Percentiles rank a stretch among this genome's conserved stretches.
Evolutionary conservation across 2,329 filamentous ascomycete species (phyloP).

Genomic region (Tolypocladium endophyticum): DNA sequence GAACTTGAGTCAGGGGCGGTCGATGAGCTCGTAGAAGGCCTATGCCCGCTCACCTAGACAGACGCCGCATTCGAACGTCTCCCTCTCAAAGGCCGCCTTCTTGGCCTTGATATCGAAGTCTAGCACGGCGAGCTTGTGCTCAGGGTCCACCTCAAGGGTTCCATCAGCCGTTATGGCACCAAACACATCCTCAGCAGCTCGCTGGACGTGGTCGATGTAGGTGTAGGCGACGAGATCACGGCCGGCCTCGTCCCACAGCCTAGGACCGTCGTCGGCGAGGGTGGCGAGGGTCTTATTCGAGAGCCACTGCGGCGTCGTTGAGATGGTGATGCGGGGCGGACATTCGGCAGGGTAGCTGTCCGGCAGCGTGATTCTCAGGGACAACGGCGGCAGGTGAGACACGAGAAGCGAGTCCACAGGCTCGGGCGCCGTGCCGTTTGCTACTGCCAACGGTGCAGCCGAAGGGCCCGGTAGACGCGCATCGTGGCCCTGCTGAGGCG

Average conservation of each 20-base stretch:
- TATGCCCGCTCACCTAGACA: conserved; percentile 49
- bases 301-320: conserved; percentile 48
- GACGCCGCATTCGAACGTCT: conserved; percentile 79
- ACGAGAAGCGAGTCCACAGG: conserved; percentile 36
- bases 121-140: conserved; percentile 60
- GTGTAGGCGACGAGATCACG: conserved; percentile 48
- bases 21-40: not conserved
- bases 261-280: conserved; percentile 38
- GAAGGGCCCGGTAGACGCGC: not conserved
- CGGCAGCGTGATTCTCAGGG: conserved; percentile 43
- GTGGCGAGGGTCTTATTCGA: conserved; percentile 32
- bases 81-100: conserved; percentile 65
- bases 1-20: not conserved
- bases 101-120: conserved; percentile 70
- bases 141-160: conserved; percentile 39
- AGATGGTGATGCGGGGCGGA: conserved; percentile 40
- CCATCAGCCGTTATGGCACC: conserved; percentile 39
- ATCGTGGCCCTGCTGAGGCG: conserved; percentile 1
- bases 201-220: conserved; percentile 54
- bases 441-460: not conserved
- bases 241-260: conserved; percentile 53
- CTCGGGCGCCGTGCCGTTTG: conserved; percentile 7
- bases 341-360: conserved; percentile 44
- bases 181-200: conserved; percentile 49
- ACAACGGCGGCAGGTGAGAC: conserved; percentile 47